phyloP scores from a whole-genome alignment of 176 grass and related monocot genomes.

The Carex myosuroides region DNA sequence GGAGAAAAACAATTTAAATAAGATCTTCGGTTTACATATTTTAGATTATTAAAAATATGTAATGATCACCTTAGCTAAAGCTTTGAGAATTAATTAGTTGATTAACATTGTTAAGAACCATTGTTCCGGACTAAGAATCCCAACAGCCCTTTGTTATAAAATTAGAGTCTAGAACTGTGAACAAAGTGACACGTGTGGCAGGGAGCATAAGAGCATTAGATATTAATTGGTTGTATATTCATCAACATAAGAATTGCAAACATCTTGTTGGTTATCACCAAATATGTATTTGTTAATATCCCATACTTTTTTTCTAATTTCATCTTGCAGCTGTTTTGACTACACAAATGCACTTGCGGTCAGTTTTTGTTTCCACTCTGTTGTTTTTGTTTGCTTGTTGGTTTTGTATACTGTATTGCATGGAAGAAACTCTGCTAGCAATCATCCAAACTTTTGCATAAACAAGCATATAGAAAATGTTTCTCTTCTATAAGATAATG shows the following conservation, averaged over 20 bases:
- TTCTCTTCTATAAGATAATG: background rate
- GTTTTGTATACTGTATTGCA: background rate
- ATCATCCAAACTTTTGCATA: background rate
- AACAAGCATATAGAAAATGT: background rate
- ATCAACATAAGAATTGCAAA: too few relatives aligned
- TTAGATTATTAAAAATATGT: background rate
- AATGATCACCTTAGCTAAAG: background rate
- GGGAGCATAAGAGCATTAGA: background rate
- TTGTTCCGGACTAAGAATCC: background rate
- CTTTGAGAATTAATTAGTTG: background rate
- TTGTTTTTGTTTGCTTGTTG: background rate
- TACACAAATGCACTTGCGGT: constrained; percentile 97
- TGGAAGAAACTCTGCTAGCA: background rate
- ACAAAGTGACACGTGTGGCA: background rate
- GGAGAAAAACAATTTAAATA: background rate
- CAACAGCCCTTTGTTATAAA: background rate
- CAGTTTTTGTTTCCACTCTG: constrained; percentile 30
- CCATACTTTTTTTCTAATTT: constrained; percentile 15
- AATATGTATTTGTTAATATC: background rate
- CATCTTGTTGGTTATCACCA: background rate
- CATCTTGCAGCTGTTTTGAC: constrained; percentile 85
- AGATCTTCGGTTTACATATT: background rate
- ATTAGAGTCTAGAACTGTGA: background rate
- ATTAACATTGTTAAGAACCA: background rate
- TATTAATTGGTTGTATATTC: too few relatives aligned